A percentile compares a stretch with the other conserved stretches of the same genome.
Evolutionary conservation across 176 grass and related monocot genomes (phyloP).

Genomic region (Pontederia crassipes): DNA sequence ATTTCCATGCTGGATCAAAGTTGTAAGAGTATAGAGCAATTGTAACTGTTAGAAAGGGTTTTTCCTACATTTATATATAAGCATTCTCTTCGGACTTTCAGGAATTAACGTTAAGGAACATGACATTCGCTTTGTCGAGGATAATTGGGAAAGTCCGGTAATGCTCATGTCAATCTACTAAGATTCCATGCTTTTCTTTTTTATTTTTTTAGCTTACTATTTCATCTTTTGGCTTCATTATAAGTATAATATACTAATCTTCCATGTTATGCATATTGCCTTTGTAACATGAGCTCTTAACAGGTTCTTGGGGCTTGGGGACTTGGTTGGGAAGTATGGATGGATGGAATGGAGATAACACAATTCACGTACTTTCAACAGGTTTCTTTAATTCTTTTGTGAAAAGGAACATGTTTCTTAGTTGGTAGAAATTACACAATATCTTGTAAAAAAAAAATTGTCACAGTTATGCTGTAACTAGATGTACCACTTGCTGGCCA

Average conservation of each 20-base stretch:
- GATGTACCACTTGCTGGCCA: too few relatives aligned
- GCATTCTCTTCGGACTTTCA: slow-evolving; percentile 3
- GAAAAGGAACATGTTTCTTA: not conserved
- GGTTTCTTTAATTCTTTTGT: slow-evolving; percentile 20
- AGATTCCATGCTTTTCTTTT: not conserved
- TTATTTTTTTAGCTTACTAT: slow-evolving; percentile 1
- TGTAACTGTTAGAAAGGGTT: not conserved
- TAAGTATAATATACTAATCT: too few relatives aligned
- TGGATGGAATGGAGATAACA: slow-evolving; percentile 98
- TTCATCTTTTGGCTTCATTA: too few relatives aligned
- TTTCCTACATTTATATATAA: not conserved
- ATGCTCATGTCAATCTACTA: not conserved
- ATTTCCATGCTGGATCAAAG: too few relatives aligned
- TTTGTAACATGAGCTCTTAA: not conserved
- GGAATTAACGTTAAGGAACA: slow-evolving; percentile 73
- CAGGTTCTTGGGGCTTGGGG: slow-evolving; percentile 99
- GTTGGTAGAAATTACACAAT: too few relatives aligned
- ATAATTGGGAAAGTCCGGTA: slow-evolving; percentile 98
- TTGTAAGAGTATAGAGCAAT: too few relatives aligned
- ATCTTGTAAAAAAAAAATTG: too few relatives aligned
- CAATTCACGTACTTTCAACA: slow-evolving; percentile 99
- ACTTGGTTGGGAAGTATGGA: slow-evolving; percentile 98
- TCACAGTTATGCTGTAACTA: too few relatives aligned
- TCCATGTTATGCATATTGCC: not conserved
- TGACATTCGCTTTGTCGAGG: slow-evolving; percentile 94